Evolutionary conservation across 2,329 filamentous ascomycete genomes (phyloP).

Genomic region (Aspergillaceae sp.): DNA sequence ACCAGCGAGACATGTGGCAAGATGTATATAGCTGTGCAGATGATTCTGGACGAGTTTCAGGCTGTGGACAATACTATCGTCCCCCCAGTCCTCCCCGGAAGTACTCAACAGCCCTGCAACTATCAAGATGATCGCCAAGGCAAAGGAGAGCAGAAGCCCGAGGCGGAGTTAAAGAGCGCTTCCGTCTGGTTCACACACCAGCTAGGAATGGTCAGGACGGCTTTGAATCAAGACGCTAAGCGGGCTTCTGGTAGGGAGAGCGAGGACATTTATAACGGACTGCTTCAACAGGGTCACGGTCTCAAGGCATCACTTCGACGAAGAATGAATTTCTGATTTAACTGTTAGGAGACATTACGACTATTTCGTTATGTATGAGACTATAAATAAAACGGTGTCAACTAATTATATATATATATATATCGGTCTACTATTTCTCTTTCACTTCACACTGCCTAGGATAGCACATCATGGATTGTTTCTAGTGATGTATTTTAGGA

Average conservation of each 20-base stretch:
- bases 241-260: background rate
- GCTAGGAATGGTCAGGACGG: background rate
- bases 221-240: background rate
- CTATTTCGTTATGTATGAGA: too few relatives aligned
- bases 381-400: too few relatives aligned
- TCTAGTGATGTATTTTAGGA: too few relatives aligned
- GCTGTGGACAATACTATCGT: background rate
- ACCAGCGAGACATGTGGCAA: background rate
- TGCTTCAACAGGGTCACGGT: background rate
- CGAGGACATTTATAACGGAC: background rate
- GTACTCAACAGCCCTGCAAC: background rate
- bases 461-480: too few relatives aligned
- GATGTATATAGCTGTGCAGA: background rate
- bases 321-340: background rate
- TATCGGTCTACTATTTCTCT: too few relatives aligned
- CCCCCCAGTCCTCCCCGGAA: background rate
- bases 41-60: background rate
- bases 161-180: background rate
- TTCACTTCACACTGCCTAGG: too few relatives aligned
- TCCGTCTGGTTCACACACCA: background rate
- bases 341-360: too few relatives aligned
- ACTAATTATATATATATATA: too few relatives aligned
- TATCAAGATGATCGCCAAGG: background rate
- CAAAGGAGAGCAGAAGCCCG: background rate
- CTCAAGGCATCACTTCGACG: background rate